These are phyloP conservation scores for Volvariella volvacea DNA, from an alignment of 1,284 basidiomycete species.

Conservation along the genomic window DNA sequence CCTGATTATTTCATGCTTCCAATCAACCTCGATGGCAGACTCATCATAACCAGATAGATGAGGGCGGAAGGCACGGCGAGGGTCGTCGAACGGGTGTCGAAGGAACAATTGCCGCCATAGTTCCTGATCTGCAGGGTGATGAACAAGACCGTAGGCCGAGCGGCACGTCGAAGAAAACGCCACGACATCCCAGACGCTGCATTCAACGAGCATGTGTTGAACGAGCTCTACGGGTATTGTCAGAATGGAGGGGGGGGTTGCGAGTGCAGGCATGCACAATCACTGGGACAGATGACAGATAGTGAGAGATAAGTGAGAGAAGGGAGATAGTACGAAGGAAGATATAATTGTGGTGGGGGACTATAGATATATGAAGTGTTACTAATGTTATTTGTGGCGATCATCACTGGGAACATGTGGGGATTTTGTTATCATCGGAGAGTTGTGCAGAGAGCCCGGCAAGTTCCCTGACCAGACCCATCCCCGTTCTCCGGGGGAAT, in stretches of 20 bases:
- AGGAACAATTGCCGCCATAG: constrained; percentile 63
- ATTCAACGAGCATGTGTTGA: constrained; percentile 47
- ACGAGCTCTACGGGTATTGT: constrained; percentile 47
- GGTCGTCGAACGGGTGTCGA: constrained; percentile 50
- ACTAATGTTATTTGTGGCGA: no score
- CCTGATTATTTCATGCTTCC: constrained; percentile 31
- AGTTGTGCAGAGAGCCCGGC: no score
- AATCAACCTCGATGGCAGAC: constrained; percentile 16
- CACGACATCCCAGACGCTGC: constrained; percentile 47
- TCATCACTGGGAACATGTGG: no score
- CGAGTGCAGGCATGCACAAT: constrained; percentile 1
- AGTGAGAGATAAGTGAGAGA: constrained; percentile 1
- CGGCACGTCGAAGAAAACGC: constrained; percentile 49
- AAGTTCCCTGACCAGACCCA: no score
- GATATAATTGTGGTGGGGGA: background rate
- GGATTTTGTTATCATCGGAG: no score
- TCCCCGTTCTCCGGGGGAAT: no score
- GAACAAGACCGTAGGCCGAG: constrained; percentile 38
- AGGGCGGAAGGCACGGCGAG: constrained; percentile 24
- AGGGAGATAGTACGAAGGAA: constrained; percentile 4
- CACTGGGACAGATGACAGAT: background rate
- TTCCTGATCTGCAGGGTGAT: constrained; percentile 42
- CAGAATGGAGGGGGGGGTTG: constrained; percentile 12
- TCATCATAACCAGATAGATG: constrained; percentile 5
- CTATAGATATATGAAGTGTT: no score